These are phyloP conservation scores for Fusarium hostae DNA, from an alignment of 2,329 filamentous ascomycete genomes.

Conservation along the genomic window DNA sequence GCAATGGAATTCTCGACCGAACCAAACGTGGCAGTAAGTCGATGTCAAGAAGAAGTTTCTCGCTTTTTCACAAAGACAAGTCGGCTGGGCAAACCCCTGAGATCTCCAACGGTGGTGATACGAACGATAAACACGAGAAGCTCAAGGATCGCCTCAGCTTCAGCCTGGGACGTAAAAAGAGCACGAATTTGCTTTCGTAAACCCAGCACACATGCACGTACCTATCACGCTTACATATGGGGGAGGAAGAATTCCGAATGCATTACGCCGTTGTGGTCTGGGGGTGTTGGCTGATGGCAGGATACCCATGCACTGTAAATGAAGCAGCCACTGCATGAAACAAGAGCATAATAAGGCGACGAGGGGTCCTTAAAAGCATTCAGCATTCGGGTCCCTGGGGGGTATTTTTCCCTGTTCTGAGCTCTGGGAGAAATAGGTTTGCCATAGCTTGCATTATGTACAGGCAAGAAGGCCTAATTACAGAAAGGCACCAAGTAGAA, in stretches of 20 bases:
- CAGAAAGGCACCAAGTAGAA: slow-evolving; percentile 5
- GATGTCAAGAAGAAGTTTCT: slow-evolving; percentile 79
- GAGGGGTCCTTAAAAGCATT: background rate
- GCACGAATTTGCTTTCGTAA: slow-evolving; percentile 57
- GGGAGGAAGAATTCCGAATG: slow-evolving; percentile 12
- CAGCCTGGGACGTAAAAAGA: slow-evolving; percentile 77
- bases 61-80: slow-evolving; percentile 69
- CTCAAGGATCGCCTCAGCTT: slow-evolving; percentile 74
- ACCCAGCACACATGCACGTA: slow-evolving; percentile 1
- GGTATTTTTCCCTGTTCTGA: background rate
- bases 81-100: slow-evolving; percentile 42
- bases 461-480: slow-evolving; percentile 3
- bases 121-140: slow-evolving; percentile 59
- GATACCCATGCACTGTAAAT: slow-evolving; percentile 38
- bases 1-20: slow-evolving; percentile 67
- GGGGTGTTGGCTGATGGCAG: slow-evolving; percentile 34
- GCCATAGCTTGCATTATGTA: background rate
- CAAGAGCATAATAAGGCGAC: slow-evolving; percentile 23
- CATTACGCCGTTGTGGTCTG: slow-evolving; percentile 19
- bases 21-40: slow-evolving; percentile 81
- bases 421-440: background rate
- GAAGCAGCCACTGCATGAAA: slow-evolving; percentile 29
- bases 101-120: slow-evolving; percentile 36
- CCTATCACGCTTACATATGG: slow-evolving; percentile 23
- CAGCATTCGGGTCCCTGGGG: background rate